These are phyloP conservation scores for Rutstroemia sp. DNA, from an alignment of 2,329 filamentous ascomycete genomes.

Conservation along the genomic window DNA sequence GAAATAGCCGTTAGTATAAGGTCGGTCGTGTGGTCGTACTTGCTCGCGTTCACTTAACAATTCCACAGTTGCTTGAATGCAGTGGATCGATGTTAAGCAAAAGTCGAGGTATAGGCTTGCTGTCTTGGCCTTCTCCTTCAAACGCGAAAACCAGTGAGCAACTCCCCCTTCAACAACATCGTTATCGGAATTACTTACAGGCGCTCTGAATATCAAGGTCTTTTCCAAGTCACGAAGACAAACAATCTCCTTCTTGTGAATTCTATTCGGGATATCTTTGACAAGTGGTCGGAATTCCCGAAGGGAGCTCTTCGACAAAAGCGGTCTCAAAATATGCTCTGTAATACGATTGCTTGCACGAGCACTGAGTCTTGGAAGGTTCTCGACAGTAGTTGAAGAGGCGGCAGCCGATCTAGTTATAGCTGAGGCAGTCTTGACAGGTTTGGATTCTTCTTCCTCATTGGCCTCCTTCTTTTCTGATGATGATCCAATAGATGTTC, in stretches of 20 bases:
- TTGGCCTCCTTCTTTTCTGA: slow-evolving; percentile 42
- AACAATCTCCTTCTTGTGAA: slow-evolving; percentile 77
- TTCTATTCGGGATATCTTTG: slow-evolving; percentile 69
- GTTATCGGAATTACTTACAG: slow-evolving; percentile 67
- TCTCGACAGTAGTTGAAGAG: slow-evolving; percentile 38
- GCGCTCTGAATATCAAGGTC: slow-evolving; percentile 82
- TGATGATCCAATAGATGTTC: slow-evolving; percentile 63
- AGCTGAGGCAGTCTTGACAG: slow-evolving; percentile 42
- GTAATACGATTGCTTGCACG: slow-evolving; percentile 72
- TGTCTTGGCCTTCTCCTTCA: slow-evolving; percentile 70
- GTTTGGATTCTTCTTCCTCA: slow-evolving; percentile 33
- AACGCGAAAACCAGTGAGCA: slow-evolving; percentile 60
- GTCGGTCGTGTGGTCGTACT: slow-evolving; percentile 73
- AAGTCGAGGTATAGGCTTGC: slow-evolving; percentile 73
- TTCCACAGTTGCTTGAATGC: slow-evolving; percentile 83
- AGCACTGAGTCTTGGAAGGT: slow-evolving; percentile 55
- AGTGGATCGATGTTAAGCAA: slow-evolving; percentile 83
- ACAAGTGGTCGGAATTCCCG: slow-evolving; percentile 78
- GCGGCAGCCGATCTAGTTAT: slow-evolving; percentile 54
- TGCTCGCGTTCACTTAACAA: slow-evolving; percentile 81
- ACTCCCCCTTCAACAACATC: slow-evolving; percentile 51
- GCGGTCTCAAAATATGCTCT: slow-evolving; percentile 69
- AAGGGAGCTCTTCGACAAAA: slow-evolving; percentile 64
- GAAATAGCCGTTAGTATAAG: slow-evolving; percentile 94
- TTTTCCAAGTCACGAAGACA: slow-evolving; percentile 93